Evolutionary conservation across 192 early-diverging fungal species (phyloP), one percentile per base, ranked within the genome.

Genomic region (Coemansia sp.): DNA sequence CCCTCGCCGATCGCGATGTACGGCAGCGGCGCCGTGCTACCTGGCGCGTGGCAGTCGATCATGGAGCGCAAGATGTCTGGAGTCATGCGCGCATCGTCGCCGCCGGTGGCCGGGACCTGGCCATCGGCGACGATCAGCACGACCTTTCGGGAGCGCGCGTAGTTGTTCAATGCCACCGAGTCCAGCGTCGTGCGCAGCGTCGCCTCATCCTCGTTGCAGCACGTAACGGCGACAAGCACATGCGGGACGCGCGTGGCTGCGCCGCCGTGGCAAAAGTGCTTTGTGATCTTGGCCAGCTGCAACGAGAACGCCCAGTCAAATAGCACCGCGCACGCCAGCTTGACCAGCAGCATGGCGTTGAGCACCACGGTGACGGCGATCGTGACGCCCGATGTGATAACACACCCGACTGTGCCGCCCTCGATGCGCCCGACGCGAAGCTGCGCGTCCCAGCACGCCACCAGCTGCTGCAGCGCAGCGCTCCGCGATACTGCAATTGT

Each of bases 111-210:
- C 37, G 84, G 90, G 66, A 94, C 89, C n/a, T 91, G 84, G 56
- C 95, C 95, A 70, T 98, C 95, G 28, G 92, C 89, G 34, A 98
- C 82, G 3, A 94, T 88, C 39, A 98, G 83, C 25, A 96, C 59
- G 26, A 92, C 70, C 84, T 94, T 96, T 68, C 93, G 91, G 0
- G 86, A 85, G 66, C 90, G 81, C 29, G 93, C 90, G 68, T 95
- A 98, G 72, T 94, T 88, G 21, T 88, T 87, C 20, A 87, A 81
- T 2, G 93, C 92, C 28, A 96, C 76, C n/a, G 94, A 93, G 62
- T 94, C 92, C 21, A 96, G 81, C 7, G 95, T 96, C 2, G 82
- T 88, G 15, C 89, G 85, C 20, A 95, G 68, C 7, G 92, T 91
- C 15, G 72, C 79, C 52, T 89, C 87, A 43, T 88, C 87, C 66